Evolutionary conservation across 495 filamentous ascomycete species (phyloP).

Genomic region (Aspergillus homomorphus): DNA sequence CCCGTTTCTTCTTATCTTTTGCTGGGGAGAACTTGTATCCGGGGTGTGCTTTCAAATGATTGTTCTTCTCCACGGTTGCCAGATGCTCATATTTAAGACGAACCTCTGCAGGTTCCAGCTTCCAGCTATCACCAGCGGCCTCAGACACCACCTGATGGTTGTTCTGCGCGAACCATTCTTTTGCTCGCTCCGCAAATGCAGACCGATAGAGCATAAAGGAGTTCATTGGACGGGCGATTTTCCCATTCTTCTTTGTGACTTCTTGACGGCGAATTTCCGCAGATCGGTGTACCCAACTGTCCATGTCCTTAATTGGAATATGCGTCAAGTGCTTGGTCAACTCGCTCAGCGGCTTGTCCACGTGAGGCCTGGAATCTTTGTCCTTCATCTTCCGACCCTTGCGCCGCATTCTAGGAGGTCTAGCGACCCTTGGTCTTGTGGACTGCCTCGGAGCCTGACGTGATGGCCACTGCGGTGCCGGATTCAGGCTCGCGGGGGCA

Average conservation of each 20-base stretch:
- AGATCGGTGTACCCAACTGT: conserved; percentile 72
- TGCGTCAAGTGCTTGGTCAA: conserved; percentile 65
- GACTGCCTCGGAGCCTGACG: conserved; percentile 6
- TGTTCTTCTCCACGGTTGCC: conserved; percentile 77
- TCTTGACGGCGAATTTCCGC: conserved; percentile 62
- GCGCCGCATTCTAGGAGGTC: conserved; percentile 11
- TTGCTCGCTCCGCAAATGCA: conserved; percentile 83
- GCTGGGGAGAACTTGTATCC: conserved; percentile 93
- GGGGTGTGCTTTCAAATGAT: conserved; percentile 83
- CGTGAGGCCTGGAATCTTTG: background rate
- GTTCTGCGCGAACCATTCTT: conserved; percentile 76
- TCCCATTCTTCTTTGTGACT: conserved; percentile 68
- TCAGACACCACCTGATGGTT: conserved; percentile 94
- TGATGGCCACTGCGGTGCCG: conserved; percentile 13
- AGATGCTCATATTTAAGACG: conserved; percentile 77
- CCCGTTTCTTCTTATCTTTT: conserved; percentile 59
- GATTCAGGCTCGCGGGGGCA: conserved; percentile 12
- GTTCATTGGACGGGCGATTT: conserved; percentile 92
- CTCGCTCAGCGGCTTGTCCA: conserved; percentile 65
- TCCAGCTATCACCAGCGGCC: conserved; percentile 82
- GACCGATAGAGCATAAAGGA: conserved; percentile 98
- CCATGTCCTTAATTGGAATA: conserved; percentile 74
- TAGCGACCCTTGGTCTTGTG: conserved; percentile 8
- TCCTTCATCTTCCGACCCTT: conserved; percentile 10
- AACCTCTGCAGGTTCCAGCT: conserved; percentile 67